Conservation (phyloP, 164 flowering plant genomes). For the Tinospora cordifolia region DNA sequence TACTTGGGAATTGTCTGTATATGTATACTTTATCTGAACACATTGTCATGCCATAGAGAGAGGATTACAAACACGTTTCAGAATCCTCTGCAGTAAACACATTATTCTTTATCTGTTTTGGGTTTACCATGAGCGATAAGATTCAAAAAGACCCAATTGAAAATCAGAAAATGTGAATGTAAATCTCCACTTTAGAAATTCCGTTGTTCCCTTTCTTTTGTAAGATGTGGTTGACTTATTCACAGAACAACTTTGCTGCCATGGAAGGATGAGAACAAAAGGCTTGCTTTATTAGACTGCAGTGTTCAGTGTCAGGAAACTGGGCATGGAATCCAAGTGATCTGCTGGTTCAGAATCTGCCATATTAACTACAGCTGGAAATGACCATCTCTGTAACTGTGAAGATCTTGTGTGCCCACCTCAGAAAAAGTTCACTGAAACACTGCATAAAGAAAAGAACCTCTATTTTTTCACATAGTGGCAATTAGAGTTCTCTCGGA, state of each 20-base stretch:
- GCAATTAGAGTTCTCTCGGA: no score
- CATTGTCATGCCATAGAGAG: background rate
- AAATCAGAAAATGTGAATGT: no score
- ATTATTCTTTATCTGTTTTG: background rate
- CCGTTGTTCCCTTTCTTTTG: no score
- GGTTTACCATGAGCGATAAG: background rate
- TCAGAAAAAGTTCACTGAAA: background rate
- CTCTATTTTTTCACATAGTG: background rate
- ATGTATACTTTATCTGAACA: background rate
- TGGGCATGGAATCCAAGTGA: slow-evolving; percentile 2
- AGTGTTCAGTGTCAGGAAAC: background rate
- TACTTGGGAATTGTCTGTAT: background rate
- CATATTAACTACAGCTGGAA: background rate
- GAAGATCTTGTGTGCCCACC: background rate
- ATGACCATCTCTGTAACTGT: background rate
- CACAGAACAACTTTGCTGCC: no score
- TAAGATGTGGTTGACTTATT: no score
- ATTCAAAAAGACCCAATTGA: background rate
- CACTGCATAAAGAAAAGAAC: background rate
- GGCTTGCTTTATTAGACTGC: background rate
- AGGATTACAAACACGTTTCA: background rate
- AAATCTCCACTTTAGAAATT: no score
- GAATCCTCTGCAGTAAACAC: background rate
- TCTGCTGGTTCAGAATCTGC: background rate
- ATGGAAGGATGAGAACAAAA: background rate